Conservation (phyloP, 75 land plant genomes). For the Pinus albicaulis region DNA sequence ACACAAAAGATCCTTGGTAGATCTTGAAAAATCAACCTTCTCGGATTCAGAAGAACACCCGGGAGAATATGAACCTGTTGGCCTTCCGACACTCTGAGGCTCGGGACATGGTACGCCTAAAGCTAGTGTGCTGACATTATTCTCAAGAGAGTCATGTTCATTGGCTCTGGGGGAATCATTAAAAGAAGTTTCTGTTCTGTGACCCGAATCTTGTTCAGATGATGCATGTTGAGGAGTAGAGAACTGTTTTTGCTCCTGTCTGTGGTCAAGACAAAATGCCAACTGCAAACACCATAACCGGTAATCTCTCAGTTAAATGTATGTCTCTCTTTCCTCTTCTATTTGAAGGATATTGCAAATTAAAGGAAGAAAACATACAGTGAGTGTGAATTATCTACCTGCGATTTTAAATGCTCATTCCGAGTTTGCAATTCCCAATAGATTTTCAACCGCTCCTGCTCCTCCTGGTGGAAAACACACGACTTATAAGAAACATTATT, state of each 20-base stretch:
- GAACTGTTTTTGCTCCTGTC: neutral
- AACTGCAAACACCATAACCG: neutral
- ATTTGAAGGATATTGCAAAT: neutral
- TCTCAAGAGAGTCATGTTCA: neutral
- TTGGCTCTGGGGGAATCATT: neutral
- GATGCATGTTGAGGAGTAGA: neutral
- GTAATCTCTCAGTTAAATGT: neutral
- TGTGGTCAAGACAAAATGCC: neutral
- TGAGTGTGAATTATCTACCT: neutral
- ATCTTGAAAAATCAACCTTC: neutral
- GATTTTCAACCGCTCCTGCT: neutral
- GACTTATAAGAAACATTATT: neutral
- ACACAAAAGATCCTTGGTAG: neutral
- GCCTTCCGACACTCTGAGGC: neutral
- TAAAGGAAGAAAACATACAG: neutral
- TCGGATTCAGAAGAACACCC: neutral
- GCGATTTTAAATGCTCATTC: neutral
- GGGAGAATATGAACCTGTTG: neutral
- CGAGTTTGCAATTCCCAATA: neutral
- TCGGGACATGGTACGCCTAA: neutral
- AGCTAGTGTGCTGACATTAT: neutral
- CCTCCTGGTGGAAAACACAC: neutral
- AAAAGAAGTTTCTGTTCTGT: neutral
- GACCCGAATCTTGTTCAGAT: neutral
- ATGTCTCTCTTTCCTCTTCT: neutral